These are phyloP conservation scores for Aspergillus ostianus DNA, from an alignment of 495 filamentous ascomycete genomes.

Conservation along the genomic window DNA sequence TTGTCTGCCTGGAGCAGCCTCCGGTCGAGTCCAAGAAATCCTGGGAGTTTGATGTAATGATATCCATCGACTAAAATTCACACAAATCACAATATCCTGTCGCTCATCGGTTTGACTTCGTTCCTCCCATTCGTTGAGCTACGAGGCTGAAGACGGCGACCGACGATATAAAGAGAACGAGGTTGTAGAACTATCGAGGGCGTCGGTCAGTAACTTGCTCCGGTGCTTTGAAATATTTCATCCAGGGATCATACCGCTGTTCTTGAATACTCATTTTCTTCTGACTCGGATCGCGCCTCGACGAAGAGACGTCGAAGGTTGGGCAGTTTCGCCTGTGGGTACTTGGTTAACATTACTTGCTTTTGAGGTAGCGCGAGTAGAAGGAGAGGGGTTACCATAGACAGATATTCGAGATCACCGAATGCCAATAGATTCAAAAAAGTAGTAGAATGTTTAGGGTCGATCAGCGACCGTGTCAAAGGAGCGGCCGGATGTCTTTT, in stretches of 20 bases:
- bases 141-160: conserved; percentile 89
- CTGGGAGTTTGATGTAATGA: not conserved
- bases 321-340: conserved; percentile 74
- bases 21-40: not conserved
- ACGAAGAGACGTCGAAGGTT: conserved; percentile 96
- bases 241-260: conserved; percentile 62
- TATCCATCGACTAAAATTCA: not conserved
- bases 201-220: not conserved
- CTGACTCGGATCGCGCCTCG: conserved; percentile 87
- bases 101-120: conserved; percentile 36
- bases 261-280: conserved; percentile 91
- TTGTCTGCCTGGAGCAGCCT: conserved; percentile 9
- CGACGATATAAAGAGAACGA: conserved; percentile 92
- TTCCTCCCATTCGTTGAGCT: conserved; percentile 68
- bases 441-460: not conserved
- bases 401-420: not conserved
- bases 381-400: not conserved
- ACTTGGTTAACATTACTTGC: not conserved
- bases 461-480: conserved; percentile 12
- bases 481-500: not conserved
- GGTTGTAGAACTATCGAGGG: conserved; percentile 82
- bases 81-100: not conserved
- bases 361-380: not conserved
- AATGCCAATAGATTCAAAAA: not conserved
- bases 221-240: not conserved